Evolutionary conservation across 2,329 filamentous ascomycete species (phyloP).

Genomic region (Triangularia verruculosa): DNA sequence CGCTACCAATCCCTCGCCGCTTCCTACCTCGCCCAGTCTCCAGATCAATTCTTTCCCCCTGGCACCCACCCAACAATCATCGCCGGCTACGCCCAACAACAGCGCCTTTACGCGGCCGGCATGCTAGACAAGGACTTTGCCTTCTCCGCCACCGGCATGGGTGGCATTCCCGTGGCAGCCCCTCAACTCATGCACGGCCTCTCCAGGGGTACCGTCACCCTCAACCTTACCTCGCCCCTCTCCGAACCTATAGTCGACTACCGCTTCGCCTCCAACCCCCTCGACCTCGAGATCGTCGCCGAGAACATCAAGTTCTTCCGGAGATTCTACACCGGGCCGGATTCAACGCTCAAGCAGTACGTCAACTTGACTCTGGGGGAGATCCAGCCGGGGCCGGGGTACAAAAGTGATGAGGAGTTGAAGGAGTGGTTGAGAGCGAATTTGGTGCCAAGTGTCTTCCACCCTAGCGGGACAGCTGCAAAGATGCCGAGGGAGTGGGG

Average conservation of each 20-base stretch:
- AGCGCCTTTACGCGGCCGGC: background rate
- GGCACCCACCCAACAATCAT: constrained; percentile 25
- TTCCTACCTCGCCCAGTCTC: constrained; percentile 26
- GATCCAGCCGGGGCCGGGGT: constrained; percentile 24
- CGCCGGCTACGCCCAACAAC: constrained; percentile 16
- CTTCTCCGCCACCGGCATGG: constrained; percentile 14
- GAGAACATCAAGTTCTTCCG: constrained; percentile 30
- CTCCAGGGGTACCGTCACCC: constrained; percentile 33
- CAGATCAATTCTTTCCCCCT: constrained; percentile 32
- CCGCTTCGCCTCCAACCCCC: constrained; percentile 27
- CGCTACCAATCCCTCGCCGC: background rate
- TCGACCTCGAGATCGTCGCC: constrained; percentile 29
- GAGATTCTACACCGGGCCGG: constrained; percentile 13
- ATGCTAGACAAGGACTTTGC: background rate
- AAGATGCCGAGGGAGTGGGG: constrained; percentile 32
- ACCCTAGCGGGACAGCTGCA: constrained; percentile 31
- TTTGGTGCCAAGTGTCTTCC: constrained; percentile 30
- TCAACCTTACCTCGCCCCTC: constrained; percentile 24
- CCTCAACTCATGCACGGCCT: constrained; percentile 32
- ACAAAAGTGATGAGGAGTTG: constrained; percentile 24
- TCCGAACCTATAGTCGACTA: constrained; percentile 29
- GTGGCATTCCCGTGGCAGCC: background rate
- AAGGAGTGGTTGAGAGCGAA: constrained; percentile 24
- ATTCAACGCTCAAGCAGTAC: constrained; percentile 26
- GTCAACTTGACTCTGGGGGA: constrained; percentile 18